Evolutionary conservation across 495 filamentous ascomycete species (phyloP).

Genomic region (Penicillium dipodomyicola): DNA sequence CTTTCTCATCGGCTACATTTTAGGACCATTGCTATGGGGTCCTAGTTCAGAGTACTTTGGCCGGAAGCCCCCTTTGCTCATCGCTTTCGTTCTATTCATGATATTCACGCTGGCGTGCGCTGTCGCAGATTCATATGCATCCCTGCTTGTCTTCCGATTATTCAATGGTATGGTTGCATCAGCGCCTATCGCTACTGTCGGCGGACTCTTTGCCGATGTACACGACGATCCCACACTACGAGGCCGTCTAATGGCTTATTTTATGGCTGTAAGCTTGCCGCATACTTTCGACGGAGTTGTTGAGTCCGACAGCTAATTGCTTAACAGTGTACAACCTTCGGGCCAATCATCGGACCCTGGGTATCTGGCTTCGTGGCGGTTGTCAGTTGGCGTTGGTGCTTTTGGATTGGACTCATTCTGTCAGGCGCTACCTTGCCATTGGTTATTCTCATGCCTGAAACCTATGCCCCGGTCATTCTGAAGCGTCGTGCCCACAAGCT

Average conservation of each 20-base stretch:
- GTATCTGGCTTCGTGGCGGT: conserved; percentile 62
- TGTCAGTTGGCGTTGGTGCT: conserved; percentile 62
- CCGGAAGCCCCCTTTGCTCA: conserved; percentile 55
- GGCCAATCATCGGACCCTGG: conserved; percentile 61
- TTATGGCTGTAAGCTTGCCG: conserved; percentile 56
- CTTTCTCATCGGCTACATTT: conserved; percentile 65
- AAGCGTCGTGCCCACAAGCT: conserved; percentile 61
- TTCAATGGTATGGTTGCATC: conserved; percentile 63
- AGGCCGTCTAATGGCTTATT: conserved; percentile 67
- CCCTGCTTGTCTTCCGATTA: conserved; percentile 64
- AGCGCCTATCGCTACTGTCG: conserved; percentile 65
- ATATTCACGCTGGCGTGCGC: conserved; percentile 69
- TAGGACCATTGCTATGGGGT: conserved; percentile 63
- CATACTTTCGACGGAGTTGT: neutral
- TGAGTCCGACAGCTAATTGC: neutral
- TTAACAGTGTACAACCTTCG: conserved; percentile 57
- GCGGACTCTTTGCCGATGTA: conserved; percentile 70
- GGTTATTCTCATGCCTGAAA: conserved; percentile 55
- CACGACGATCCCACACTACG: conserved; percentile 56
- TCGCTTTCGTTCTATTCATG: conserved; percentile 60
- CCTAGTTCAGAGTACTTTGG: conserved; percentile 71
- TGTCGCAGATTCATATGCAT: conserved; percentile 60
- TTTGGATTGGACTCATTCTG: conserved; percentile 61
- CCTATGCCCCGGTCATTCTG: conserved; percentile 71
- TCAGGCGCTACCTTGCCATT: conserved; percentile 46